Evolutionary conservation across 305 asterid species (phyloP), one percentile per base, ranked within the genome.

Genomic region (Caryopteris hybrid): DNA sequence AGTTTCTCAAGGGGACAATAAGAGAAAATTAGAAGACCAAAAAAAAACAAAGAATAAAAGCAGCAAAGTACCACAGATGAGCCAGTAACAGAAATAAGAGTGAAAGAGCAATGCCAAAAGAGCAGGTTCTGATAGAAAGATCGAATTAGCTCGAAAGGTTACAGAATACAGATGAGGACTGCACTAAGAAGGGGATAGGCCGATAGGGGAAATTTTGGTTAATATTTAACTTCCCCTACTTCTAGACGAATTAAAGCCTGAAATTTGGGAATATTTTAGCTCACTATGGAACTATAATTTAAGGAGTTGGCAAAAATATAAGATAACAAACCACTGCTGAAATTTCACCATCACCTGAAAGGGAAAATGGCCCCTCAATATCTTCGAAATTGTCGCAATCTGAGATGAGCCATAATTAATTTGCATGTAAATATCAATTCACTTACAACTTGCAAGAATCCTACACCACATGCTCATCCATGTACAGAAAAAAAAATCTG

Each of bases 391-490:
- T 66, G 77, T 78, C 83, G 6, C 34, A 52, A 50, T 72, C 75
- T 68, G 68, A 46, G 47, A 66, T 51, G 62, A 48, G 62, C 78
- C 74, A 74, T 74, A 38, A 47, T 41, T 6, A 4, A 55, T 13
- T 52, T 36, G 55, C n/a, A 47, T 66, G 65, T 13, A 63, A 75
- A 79, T 66, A 70, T 56, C 72, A 54, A 43, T 34, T 61, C 68
- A 54, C 41, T 23, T n/a, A 17, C 80, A 80, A 57, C 73, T 61
- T 76, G 76, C 66, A 64, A 67, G 17, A 63, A 70, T 64, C 58
- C 74, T 68, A 53, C 64, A 64, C 78, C 83, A 79, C 78, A 71
- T 22, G 57, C 38, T 72, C 58, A 75, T 75, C 71, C 80, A 71
- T 51, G 14, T 2, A 65, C 62, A 62, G 12, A 36, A 18, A 54